phyloP scores from a whole-genome alignment of 1,284 basidiomycete species.

The Neolentinus lepideus region DNA sequence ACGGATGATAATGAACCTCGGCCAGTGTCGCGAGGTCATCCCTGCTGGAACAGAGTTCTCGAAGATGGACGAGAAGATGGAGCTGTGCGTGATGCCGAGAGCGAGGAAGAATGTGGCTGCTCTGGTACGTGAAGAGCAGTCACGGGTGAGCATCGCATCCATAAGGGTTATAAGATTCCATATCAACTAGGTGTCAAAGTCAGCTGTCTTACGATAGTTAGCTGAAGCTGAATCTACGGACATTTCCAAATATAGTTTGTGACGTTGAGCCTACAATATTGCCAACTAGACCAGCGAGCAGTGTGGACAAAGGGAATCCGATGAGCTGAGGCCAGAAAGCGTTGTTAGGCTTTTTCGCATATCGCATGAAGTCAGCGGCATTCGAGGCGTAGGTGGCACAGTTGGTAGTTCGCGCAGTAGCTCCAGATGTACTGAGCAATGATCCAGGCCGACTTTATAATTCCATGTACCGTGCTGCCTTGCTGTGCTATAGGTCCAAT shows the following conservation, averaged over 20 bases:
- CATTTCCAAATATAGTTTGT: background rate
- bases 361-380: conserved; percentile 20
- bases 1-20: background rate
- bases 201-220: background rate
- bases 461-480: conserved; percentile 4
- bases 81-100: background rate
- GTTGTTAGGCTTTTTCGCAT: conserved; percentile 14
- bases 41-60: background rate
- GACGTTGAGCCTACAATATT: conserved; percentile 17
- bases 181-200: background rate
- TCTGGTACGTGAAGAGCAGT: background rate
- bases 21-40: background rate
- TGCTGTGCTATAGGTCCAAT: background rate
- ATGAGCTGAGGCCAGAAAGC: conserved; percentile 17
- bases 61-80: background rate
- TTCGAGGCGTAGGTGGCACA: conserved; percentile 18
- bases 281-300: conserved; percentile 17
- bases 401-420: conserved; percentile 16
- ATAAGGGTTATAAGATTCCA: background rate
- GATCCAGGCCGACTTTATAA: conserved; percentile 9
- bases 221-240: background rate
- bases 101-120: background rate
- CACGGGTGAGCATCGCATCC: background rate
- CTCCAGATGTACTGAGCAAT: conserved; percentile 18
- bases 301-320: conserved; percentile 16